Percentiles rank a stretch among this genome's conserved stretches.
These are phyloP conservation scores for Auricularia sp. DNA, from an alignment of 768 basidiomycete species.

Conservation along the genomic window DNA sequence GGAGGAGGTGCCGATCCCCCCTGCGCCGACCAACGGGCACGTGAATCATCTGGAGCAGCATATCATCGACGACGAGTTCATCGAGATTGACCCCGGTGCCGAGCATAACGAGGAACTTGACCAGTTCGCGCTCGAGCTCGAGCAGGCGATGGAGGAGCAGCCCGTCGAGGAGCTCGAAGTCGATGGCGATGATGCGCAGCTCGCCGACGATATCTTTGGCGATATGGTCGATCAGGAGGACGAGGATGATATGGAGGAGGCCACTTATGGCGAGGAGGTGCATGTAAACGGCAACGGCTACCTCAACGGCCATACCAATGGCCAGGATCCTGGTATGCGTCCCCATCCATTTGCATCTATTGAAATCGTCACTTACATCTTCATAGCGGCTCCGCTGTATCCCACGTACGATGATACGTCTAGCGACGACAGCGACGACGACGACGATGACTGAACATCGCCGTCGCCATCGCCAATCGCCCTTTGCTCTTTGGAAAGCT, in stretches of 20 bases:
- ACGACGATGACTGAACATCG: slow-evolving; percentile 17
- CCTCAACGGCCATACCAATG: neutral
- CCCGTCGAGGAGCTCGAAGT: neutral
- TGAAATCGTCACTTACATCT: neutral
- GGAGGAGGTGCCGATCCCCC: slow-evolving; percentile 4
- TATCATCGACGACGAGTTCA: slow-evolving; percentile 12
- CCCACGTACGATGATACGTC: slow-evolving; percentile 34
- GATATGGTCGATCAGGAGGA: neutral
- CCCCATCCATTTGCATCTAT: too few relatives aligned
- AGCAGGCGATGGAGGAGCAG: slow-evolving; percentile 25
- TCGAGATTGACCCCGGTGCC: slow-evolving; percentile 30
- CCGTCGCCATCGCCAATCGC: neutral
- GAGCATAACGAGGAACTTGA: slow-evolving; percentile 9
- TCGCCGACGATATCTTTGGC: neutral
- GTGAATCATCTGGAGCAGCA: neutral
- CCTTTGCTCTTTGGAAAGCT: neutral
- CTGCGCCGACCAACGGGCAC: slow-evolving; percentile 11
- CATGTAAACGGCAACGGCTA: neutral
- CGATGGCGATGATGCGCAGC: too few relatives aligned
- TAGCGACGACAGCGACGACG: slow-evolving; percentile 47
- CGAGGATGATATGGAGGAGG: too few relatives aligned
- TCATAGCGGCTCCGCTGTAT: neutral
- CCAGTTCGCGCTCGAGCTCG: slow-evolving; percentile 22
- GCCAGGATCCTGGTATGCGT: neutral
- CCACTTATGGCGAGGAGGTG: neutral